Conservation (phyloP, 106 monocot genomes). For the Apostasia ramifera region DNA sequence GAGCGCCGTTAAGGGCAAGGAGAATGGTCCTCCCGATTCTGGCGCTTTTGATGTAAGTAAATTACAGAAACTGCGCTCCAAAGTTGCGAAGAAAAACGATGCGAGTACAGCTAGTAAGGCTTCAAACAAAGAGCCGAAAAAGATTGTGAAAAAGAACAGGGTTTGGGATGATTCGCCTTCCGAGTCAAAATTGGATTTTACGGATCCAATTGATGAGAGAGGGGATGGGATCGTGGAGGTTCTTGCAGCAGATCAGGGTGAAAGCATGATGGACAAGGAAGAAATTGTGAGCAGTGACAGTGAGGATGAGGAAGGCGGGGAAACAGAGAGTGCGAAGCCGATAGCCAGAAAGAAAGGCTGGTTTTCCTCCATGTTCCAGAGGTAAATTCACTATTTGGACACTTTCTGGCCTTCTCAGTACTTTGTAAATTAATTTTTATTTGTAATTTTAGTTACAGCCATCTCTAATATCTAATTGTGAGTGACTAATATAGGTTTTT, state of each 20-base stretch:
- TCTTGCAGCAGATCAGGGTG: slow-evolving; percentile 54
- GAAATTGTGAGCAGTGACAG: slow-evolving; percentile 70
- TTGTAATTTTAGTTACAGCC: too few relatives aligned
- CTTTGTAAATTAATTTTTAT: too few relatives aligned
- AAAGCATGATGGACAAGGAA: slow-evolving; percentile 99
- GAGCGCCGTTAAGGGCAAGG: slow-evolving; percentile 47
- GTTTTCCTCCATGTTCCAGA: slow-evolving; percentile 88
- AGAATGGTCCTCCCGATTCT: slow-evolving; percentile 41
- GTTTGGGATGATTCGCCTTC: slow-evolving; percentile 79
- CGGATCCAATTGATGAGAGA: slow-evolving; percentile 69
- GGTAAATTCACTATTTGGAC: slow-evolving; percentile 26
- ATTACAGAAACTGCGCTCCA: slow-evolving; percentile 62
- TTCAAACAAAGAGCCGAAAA: slow-evolving; percentile 51
- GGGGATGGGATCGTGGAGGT: slow-evolving; percentile 53
- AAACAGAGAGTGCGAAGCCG: slow-evolving; percentile 32
- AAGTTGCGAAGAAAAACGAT: slow-evolving; percentile 61
- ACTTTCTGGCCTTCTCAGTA: too few relatives aligned
- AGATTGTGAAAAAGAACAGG: slow-evolving; percentile 78
- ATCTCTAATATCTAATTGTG: too few relatives aligned
- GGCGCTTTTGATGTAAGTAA: slow-evolving; percentile 98
- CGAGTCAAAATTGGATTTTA: slow-evolving; percentile 73
- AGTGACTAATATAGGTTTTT: too few relatives aligned
- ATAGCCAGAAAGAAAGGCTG: slow-evolving; percentile 75
- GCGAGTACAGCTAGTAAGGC: slow-evolving; percentile 4
- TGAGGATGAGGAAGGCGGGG: slow-evolving; percentile 67